Evolutionary conservation across 1,284 basidiomycete species (phyloP).

Genomic region (Ceratobasidium sp.): DNA sequence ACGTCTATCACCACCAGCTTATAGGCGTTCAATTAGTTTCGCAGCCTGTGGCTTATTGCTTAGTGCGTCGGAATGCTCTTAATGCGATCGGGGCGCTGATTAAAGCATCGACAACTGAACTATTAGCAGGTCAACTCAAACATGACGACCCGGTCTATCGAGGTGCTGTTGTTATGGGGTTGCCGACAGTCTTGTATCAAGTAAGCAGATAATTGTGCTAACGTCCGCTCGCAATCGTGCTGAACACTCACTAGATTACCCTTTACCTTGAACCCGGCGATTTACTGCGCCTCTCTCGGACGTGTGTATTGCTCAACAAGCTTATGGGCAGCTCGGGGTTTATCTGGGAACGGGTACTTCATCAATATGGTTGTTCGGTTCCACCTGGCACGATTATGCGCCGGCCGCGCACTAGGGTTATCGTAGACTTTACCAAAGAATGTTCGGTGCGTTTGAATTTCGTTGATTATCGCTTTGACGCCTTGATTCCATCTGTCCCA

Average conservation of each 20-base stretch:
- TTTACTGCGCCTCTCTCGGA: background rate
- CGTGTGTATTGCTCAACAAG: background rate
- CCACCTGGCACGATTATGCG: no score
- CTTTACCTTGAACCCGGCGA: background rate
- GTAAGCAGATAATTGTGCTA: background rate
- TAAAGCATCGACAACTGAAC: background rate
- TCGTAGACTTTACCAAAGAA: background rate
- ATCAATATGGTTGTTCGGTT: no score
- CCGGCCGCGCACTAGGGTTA: no score
- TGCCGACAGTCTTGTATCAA: background rate
- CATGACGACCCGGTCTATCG: background rate
- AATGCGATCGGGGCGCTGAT: background rate
- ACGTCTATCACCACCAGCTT: no score
- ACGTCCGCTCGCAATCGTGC: no score
- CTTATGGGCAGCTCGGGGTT: background rate
- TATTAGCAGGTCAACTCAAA: background rate
- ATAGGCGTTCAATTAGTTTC: no score
- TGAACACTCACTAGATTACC: background rate
- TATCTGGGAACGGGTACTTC: no score
- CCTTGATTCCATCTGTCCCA: no score
- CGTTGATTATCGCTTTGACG: no score
- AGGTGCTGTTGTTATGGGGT: background rate
- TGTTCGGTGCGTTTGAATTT: slow-evolving; percentile 1
- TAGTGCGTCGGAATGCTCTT: no score
- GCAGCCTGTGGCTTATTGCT: no score